phyloP scores from a whole-genome alignment of 108 stramenopile species.

The Epithemia pelagica region DNA sequence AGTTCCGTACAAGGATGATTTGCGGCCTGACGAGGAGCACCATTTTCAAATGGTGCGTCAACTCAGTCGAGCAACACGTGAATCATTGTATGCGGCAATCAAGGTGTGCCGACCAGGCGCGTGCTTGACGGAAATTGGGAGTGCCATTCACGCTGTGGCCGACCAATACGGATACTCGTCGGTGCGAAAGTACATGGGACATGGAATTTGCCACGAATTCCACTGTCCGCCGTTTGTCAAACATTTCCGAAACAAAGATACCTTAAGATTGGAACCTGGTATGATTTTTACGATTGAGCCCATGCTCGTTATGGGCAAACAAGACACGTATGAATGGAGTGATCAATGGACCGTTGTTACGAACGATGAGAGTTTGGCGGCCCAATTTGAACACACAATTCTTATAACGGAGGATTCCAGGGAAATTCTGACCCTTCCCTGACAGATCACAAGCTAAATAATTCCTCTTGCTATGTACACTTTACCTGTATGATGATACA shows the following conservation, averaged over 20 bases:
- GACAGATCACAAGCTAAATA: neutral
- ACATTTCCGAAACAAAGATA: conserved; percentile 86
- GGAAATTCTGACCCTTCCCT: conserved; percentile 85
- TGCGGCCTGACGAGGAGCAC: conserved; percentile 16
- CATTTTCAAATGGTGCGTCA: conserved; percentile 49
- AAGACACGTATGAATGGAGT: conserved; percentile 82
- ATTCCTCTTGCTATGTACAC: too few species aligned
- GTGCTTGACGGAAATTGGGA: conserved; percentile 84
- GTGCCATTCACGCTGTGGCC: conserved; percentile 80
- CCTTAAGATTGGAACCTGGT: conserved; percentile 65
- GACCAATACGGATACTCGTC: conserved; percentile 78
- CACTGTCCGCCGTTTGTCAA: conserved; percentile 88
- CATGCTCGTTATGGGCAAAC: conserved; percentile 86
- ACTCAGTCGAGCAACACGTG: conserved; percentile 60
- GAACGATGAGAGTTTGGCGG: conserved; percentile 80
- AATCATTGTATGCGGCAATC: conserved; percentile 73
- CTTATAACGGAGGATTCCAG: conserved; percentile 87
- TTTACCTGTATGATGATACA: too few species aligned
- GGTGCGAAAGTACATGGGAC: conserved; percentile 87
- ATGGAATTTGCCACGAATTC: conserved; percentile 88
- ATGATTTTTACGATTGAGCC: conserved; percentile 99
- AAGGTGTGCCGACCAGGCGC: conserved; percentile 45
- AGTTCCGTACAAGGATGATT: conserved; percentile 39
- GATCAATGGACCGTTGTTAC: conserved; percentile 94
- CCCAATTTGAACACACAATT: conserved; percentile 99